Evolutionary conservation across 1,139 yeast species (phyloP).

Genomic region (Suhomyces choctaworum): DNA sequence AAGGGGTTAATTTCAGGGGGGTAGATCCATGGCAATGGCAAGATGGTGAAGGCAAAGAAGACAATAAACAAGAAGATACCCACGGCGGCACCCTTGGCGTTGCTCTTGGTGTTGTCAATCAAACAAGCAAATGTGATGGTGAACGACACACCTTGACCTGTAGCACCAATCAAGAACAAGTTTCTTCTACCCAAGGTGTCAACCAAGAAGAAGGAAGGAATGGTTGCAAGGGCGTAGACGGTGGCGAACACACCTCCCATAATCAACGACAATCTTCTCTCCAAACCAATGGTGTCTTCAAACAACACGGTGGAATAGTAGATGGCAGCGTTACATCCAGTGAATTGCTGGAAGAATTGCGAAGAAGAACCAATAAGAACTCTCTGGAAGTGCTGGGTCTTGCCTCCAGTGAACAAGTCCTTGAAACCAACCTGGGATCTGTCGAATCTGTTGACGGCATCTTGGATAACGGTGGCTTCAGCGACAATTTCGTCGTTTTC

Average conservation of each 20-base stretch:
- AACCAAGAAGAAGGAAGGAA: slow-evolving; percentile 63
- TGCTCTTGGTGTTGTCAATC: slow-evolving; percentile 30
- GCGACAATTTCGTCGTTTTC: slow-evolving; percentile 51
- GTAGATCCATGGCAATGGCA: slow-evolving; percentile 54
- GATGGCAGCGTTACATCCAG: slow-evolving; percentile 69
- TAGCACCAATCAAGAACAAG: slow-evolving; percentile 50
- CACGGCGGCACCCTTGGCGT: slow-evolving; percentile 48
- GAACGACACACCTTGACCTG: slow-evolving; percentile 47
- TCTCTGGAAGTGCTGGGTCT: slow-evolving; percentile 56
- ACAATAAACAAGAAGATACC: slow-evolving; percentile 31
- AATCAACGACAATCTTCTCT: slow-evolving; percentile 53
- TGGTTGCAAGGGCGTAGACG: slow-evolving; percentile 59
- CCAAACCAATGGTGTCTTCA: slow-evolving; percentile 51
- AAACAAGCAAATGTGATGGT: slow-evolving; percentile 45
- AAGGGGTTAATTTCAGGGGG: slow-evolving; percentile 67
- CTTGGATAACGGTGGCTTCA: slow-evolving; percentile 42
- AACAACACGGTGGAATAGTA: slow-evolving; percentile 67
- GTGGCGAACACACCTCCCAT: slow-evolving; percentile 67
- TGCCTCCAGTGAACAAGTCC: slow-evolving; percentile 61
- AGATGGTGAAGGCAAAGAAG: slow-evolving; percentile 31
- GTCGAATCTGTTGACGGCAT: slow-evolving; percentile 43
- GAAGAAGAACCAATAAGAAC: slow-evolving; percentile 64
- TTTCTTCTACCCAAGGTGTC: slow-evolving; percentile 71
- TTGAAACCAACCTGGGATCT: slow-evolving; percentile 40
- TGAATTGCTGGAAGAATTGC: slow-evolving; percentile 60